phyloP scores from a whole-genome alignment of 805 yeast species.

The Torulaspora maleeae region DNA sequence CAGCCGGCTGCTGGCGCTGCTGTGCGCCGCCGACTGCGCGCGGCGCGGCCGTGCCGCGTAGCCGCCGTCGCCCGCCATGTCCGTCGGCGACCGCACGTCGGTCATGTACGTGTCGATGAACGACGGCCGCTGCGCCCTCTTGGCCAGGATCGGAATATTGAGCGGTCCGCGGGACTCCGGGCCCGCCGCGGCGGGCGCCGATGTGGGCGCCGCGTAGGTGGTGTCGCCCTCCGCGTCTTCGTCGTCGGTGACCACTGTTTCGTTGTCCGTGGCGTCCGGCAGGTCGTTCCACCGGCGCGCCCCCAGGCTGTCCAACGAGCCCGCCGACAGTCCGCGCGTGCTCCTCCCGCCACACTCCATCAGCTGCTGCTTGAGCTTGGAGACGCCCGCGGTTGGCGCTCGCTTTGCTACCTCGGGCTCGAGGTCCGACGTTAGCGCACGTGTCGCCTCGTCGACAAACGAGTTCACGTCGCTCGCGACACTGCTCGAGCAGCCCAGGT shows the following conservation, averaged over 20 bases:
- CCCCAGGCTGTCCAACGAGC: not conserved
- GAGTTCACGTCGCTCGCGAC: constrained; percentile 29
- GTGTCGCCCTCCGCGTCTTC: constrained; percentile 4
- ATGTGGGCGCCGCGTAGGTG: not conserved
- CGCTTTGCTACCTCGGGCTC: constrained; percentile 5
- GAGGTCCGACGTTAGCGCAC: constrained; percentile 14
- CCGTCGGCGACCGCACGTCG: constrained; percentile 22
- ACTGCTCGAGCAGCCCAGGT: constrained; percentile 20
- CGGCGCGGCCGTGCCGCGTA: constrained; percentile 7
- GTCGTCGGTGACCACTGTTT: constrained; percentile 9
- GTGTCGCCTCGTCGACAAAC: constrained; percentile 27
- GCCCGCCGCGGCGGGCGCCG: no score
- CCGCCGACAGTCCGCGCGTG: not conserved
- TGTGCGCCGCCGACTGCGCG: constrained; percentile 11
- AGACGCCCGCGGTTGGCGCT: not conserved
- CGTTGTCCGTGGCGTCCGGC: constrained; percentile 2
- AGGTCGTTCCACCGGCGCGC: not conserved
- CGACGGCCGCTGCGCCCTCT: constrained; percentile 26
- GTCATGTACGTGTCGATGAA: constrained; percentile 34
- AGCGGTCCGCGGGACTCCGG: constrained; percentile 20
- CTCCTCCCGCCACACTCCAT: not conserved
- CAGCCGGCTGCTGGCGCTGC: constrained; percentile 22
- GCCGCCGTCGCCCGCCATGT: constrained; percentile 15
- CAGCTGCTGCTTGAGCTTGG: constrained; percentile 12
- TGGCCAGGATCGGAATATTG: constrained; percentile 21